These are phyloP conservation scores for Trypanosoma lewisi DNA, from an alignment of 208 protist genomes.

Conservation along the genomic window DNA sequence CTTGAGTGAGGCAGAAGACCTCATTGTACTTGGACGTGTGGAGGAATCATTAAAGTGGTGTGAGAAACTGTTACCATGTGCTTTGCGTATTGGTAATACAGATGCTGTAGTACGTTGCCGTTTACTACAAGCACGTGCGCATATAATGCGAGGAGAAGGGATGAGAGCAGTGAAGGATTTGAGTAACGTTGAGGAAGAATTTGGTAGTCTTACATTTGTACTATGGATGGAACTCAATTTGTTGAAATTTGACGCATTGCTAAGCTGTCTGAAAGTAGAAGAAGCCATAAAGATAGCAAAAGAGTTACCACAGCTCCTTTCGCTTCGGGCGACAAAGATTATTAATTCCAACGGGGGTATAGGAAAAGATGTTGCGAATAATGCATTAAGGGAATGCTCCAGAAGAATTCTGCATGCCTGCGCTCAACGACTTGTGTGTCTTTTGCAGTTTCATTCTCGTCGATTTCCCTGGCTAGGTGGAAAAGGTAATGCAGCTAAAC, in stretches of 20 bases:
- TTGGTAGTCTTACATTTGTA: slow-evolving; percentile 8
- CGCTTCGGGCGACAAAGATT: background rate
- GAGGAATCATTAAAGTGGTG: slow-evolving; percentile 38
- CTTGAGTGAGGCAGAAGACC: slow-evolving; percentile 45
- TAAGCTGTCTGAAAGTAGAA: slow-evolving; percentile 13
- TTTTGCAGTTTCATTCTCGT: slow-evolving; percentile 6
- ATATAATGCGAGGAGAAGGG: slow-evolving; percentile 26
- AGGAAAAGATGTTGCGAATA: background rate
- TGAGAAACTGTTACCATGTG: slow-evolving; percentile 28
- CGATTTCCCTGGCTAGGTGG: slow-evolving; percentile 9
- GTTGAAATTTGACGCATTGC: slow-evolving; percentile 21
- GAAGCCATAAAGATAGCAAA: slow-evolving; percentile 14
- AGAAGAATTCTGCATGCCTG: slow-evolving; percentile 7
- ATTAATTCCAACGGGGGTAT: background rate
- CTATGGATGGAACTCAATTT: slow-evolving; percentile 26
- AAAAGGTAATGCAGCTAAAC: slow-evolving; percentile 8
- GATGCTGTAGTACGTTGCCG: slow-evolving; percentile 21
- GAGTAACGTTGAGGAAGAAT: background rate
- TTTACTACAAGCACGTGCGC: slow-evolving; percentile 27
- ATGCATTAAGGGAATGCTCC: slow-evolving; percentile 2
- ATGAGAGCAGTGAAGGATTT: slow-evolving; percentile 4
- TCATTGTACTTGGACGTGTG: slow-evolving; percentile 33
- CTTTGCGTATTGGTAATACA: slow-evolving; percentile 20
- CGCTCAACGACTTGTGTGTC: background rate
- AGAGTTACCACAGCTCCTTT: background rate